Conservation (phyloP, 177 flowering plant species). For the Vitis hybrid region DNA sequence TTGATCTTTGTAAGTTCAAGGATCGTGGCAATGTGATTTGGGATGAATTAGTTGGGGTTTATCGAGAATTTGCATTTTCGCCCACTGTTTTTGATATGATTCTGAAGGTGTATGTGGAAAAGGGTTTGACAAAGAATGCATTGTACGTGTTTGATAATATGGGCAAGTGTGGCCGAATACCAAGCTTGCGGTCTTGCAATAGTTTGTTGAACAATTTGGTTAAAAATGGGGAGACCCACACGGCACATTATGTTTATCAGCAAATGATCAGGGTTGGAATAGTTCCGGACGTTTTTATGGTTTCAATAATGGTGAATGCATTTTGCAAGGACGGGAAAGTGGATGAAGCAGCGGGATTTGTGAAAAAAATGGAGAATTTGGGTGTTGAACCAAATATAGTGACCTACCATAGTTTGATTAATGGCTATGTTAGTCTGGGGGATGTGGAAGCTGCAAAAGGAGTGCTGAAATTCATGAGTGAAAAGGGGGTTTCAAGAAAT, state of each 20-base stretch:
- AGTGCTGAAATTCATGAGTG: constrained; percentile 54
- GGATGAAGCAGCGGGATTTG: constrained; percentile 45
- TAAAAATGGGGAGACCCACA: constrained; percentile 32
- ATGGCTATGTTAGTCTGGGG: constrained; percentile 62
- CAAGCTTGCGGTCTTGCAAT: constrained; percentile 83
- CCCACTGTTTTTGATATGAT: constrained; percentile 83
- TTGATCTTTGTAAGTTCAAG: constrained; percentile 26
- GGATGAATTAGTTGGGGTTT: constrained; percentile 59
- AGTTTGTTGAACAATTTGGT: constrained; percentile 70
- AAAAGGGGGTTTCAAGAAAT: constrained; percentile 46
- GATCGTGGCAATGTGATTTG: constrained; percentile 35
- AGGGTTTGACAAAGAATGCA: constrained; percentile 57
- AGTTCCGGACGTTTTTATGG: constrained; percentile 68
- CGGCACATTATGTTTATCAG: constrained; percentile 53
- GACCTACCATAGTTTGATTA: constrained; percentile 69
- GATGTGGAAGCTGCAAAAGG: constrained; percentile 51
- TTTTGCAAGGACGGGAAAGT: constrained; percentile 65
- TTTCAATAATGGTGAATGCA: constrained; percentile 71
- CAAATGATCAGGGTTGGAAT: constrained; percentile 60
- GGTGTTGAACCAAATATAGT: constrained; percentile 72
- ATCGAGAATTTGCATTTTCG: constrained; percentile 62
- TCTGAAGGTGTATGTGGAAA: constrained; percentile 64
- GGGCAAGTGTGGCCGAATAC: constrained; percentile 57
- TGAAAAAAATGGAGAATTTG: constrained; percentile 55
- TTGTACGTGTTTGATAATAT: constrained; percentile 85